Evolutionary conservation across 129 eudicot genomes (phyloP).

Genomic region (Erigeron canadensis): DNA sequence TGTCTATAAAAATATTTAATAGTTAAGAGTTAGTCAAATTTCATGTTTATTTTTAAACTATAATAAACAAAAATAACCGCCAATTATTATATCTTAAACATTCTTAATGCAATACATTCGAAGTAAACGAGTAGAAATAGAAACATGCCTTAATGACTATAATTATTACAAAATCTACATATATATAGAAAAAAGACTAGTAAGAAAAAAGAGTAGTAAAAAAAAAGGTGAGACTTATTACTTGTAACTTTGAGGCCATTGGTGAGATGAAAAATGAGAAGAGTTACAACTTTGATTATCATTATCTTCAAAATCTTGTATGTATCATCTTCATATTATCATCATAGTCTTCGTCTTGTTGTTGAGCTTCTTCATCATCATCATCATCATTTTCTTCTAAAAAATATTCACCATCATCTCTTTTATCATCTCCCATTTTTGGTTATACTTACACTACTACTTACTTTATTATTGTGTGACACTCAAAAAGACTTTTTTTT

Average conservation of each 20-base stretch:
- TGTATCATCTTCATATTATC: background rate
- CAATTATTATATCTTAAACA: too few species aligned
- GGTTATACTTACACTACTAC: too few species aligned
- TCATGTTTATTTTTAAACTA: too few species aligned
- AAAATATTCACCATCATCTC: constrained; percentile 24
- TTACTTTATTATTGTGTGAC: background rate
- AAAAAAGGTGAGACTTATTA: background rate
- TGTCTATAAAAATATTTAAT: too few species aligned
- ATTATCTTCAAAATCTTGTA: background rate
- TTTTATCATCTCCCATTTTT: constrained; percentile 21
- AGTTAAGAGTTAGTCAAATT: too few species aligned
- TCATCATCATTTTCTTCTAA: constrained; percentile 20
- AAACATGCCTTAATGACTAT: too few species aligned
- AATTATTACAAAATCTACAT: too few species aligned
- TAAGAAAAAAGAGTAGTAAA: background rate
- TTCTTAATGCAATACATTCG: too few species aligned
- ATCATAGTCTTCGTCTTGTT: constrained; percentile 17
- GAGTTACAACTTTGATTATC: constrained; percentile 22
- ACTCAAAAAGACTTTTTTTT: background rate
- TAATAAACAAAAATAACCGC: too few species aligned
- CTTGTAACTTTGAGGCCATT: constrained; percentile 47
- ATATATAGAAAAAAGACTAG: too few species aligned
- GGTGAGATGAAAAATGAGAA: constrained; percentile 36
- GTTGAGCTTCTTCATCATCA: constrained; percentile 34
- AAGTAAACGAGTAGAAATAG: too few species aligned